Percentiles rank a stretch among this genome's conserved stretches.
These are phyloP conservation scores for Hypoxylon rickii DNA, from an alignment of 495 filamentous ascomycete genomes.

Conservation along the genomic window DNA sequence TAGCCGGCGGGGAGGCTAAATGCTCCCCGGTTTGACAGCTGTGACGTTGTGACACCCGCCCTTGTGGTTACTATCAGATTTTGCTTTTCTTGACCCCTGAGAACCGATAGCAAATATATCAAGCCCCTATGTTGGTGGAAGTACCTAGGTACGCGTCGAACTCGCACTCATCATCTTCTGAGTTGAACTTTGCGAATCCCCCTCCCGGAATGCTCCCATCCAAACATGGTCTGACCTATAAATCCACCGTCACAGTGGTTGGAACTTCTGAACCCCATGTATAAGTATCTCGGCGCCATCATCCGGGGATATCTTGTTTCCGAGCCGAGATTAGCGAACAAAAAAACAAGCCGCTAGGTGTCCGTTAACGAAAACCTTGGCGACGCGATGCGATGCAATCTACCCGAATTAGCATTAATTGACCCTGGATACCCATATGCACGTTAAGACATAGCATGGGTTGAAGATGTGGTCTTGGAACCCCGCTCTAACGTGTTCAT, in stretches of 20 bases:
- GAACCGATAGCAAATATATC: neutral
- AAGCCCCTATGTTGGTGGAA: neutral
- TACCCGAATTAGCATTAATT: constrained; percentile 5
- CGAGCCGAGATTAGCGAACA: constrained; percentile 20
- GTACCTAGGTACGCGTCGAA: no score
- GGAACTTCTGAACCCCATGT: constrained; percentile 23
- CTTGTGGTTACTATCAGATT: neutral
- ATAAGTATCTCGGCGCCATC: constrained; percentile 17
- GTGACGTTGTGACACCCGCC: constrained; percentile 5
- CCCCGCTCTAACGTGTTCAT: constrained; percentile 5
- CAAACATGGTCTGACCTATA: no score
- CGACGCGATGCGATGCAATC: constrained; percentile 14
- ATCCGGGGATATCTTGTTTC: constrained; percentile 7
- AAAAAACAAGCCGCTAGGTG: neutral
- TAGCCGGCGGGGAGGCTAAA: constrained; percentile 5
- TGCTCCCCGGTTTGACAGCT: constrained; percentile 4
- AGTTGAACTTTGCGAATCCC: no score
- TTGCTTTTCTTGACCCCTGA: neutral
- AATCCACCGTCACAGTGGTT: constrained; percentile 12
- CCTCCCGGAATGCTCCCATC: no score
- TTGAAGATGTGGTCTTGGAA: constrained; percentile 8
- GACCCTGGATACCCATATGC: constrained; percentile 1
- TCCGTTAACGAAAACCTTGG: neutral
- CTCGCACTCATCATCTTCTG: no score
- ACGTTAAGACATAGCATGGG: neutral